Conservation (phyloP, 176 grass and related monocot species). For the Lolium multiflorum region DNA sequence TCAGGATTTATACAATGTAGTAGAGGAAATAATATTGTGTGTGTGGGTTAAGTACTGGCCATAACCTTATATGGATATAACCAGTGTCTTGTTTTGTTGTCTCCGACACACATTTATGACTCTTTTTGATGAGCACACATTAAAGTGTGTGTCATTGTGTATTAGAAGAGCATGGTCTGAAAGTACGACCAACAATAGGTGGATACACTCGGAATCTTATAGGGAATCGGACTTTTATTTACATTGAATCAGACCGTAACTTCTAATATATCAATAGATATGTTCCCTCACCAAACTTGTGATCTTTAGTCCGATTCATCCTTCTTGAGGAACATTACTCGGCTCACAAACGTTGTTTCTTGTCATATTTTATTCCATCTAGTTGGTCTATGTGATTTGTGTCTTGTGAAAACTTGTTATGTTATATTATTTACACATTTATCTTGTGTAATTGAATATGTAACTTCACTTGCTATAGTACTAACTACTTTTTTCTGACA, state of each 20-base stretch:
- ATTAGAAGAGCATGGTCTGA: not conserved
- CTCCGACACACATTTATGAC: not conserved
- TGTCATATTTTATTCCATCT: not conserved
- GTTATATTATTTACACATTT: not conserved
- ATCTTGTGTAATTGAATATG: constrained; percentile 1
- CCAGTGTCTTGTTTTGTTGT: not conserved
- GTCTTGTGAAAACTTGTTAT: constrained; percentile 14
- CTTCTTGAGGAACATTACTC: constrained; percentile 1
- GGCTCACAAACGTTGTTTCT: constrained; percentile 4
- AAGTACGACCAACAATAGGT: constrained; percentile 9
- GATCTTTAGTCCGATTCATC: not conserved
- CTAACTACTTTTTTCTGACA: not conserved
- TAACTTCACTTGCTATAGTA: not conserved
- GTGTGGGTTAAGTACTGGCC: not conserved
- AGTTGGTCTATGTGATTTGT: constrained; percentile 10
- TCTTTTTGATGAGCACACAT: not conserved
- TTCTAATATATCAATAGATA: not conserved
- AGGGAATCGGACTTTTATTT: not conserved
- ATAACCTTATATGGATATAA: not conserved
- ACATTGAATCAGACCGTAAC: constrained; percentile 3
- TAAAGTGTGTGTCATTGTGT: constrained; percentile 1
- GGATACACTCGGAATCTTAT: not conserved
- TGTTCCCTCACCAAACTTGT: not conserved
- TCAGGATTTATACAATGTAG: not conserved
- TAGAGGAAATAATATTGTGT: constrained; percentile 10